Evolutionary conservation across 2,329 filamentous ascomycete species (phyloP), one percentile per base, ranked within the genome.

Genomic region (Knoxdaviesia capensis): DNA sequence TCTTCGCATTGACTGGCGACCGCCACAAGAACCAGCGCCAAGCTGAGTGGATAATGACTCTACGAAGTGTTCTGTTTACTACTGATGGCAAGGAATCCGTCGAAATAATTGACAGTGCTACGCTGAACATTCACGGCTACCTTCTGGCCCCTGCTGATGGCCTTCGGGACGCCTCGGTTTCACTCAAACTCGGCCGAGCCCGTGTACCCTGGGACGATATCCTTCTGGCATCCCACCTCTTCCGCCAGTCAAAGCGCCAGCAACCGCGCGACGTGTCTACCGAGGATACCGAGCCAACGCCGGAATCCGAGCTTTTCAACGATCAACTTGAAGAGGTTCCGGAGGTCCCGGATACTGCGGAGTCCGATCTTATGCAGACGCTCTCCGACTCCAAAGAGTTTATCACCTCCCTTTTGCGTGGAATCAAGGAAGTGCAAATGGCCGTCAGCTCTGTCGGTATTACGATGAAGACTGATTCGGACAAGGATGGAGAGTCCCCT

Each of bases 341-440:
- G 20, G 20, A 20, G 20, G 54, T 55, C 53, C 51, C 28, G 55
- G 55, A 39, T 20, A 55, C 61, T 8, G 65, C 71, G 38, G 58
- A 64, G 2, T 58, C 71, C 43, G 69, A 74, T 31, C 69, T 94
- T 44, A 77, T 87, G 43, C 80, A 83, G 55, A 80, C 82, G 0
- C 81, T 94, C 0, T 87, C 87, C 1, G 87, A 94, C 53, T 94
- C 86, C 0, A 88, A 87, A 52, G 86, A 94, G 48, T 90, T 98
- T 54, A 71, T 87, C 43, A 83, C 81, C 55, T 94, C 90, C 1
- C 79, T 94, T 36, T 64, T 98, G 40, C 75, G 84, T 38, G 90
- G 90, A 41, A 85, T 98, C 49, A 92, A 94, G 55, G 90, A 98
- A 57, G 81, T 98, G 8, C 90, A 98, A 57, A 84, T 98, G 52